Percentiles rank a stretch among this genome's conserved stretches.
Conservation (phyloP, 805 yeast species). For the Metschnikowia drakensbergensis region DNA sequence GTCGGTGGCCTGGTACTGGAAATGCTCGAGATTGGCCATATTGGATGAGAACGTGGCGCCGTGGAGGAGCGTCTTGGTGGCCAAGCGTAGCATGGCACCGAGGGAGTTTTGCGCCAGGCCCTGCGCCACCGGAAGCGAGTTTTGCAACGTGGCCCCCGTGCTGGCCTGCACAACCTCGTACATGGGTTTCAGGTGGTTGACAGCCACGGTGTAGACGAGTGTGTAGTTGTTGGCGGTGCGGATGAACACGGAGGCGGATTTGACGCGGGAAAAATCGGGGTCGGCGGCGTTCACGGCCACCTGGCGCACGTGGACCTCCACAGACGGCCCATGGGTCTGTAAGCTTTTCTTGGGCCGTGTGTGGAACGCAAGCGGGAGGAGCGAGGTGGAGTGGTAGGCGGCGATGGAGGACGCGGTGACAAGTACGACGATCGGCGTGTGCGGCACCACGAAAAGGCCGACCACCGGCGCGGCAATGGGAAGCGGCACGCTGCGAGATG, state of each 20-base stretch:
- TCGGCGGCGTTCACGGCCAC: conserved; percentile 34
- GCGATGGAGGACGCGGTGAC: conserved; percentile 9
- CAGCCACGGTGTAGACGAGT: conserved; percentile 20
- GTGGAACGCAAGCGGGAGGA: conserved; percentile 17
- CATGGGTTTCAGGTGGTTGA: conserved; percentile 29
- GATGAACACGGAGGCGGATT: conserved; percentile 13
- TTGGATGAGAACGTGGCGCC: conserved; percentile 20
- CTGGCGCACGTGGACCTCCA: conserved; percentile 25
- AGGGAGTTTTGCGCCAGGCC: conserved; percentile 26
- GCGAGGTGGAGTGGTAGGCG: conserved; percentile 9
- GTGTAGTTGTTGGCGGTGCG: conserved; percentile 12
- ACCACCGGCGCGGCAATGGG: conserved; percentile 12
- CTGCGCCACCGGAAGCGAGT: conserved; percentile 31
- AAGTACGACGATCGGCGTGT: conserved; percentile 15
- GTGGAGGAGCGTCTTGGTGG: conserved; percentile 31
- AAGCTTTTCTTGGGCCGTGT: conserved; percentile 14
- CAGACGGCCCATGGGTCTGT: conserved; percentile 11
- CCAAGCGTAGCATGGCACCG: conserved; percentile 27
- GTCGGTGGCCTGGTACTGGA: conserved; percentile 26
- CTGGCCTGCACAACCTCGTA: conserved; percentile 28
- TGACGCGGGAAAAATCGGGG: conserved; percentile 19
- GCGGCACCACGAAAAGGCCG: conserved; percentile 13
- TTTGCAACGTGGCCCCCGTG: conserved; percentile 32
- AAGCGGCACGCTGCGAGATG: conserved; percentile 18
- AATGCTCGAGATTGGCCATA: conserved; percentile 35